Conservation (phyloP, 257 asterid genomes). For the Penstemon eatonii region DNA sequence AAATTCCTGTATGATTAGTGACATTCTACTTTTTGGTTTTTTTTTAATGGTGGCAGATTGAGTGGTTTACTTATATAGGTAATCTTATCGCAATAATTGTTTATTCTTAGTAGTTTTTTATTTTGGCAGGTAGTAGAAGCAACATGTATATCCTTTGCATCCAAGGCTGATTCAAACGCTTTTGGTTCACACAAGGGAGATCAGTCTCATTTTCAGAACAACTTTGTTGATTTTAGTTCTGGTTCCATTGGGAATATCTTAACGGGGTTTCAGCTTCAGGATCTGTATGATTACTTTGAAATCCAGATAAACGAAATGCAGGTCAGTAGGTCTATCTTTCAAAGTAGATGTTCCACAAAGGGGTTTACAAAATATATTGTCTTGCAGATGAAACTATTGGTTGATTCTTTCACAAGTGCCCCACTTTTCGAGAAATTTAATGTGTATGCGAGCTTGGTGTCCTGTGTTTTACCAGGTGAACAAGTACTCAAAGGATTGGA, state of each 20-base stretch:
- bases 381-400: constrained; percentile 62
- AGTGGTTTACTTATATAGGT: constrained; percentile 12
- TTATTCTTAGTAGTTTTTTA: constrained; percentile 28
- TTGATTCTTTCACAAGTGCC: constrained; percentile 41
- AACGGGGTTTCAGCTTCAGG: constrained; percentile 52
- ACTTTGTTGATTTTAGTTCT: constrained; percentile 31
- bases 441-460: constrained; percentile 49
- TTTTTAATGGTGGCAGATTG: constrained; percentile 16
- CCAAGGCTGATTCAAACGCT: constrained; percentile 47
- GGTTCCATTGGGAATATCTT: constrained; percentile 34
- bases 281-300: constrained; percentile 67
- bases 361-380: constrained; percentile 17
- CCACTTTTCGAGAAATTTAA: constrained; percentile 62
- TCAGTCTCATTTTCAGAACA: constrained; percentile 34
- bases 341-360: constrained; percentile 19
- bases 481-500: constrained; percentile 56
- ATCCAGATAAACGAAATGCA: constrained; percentile 58
- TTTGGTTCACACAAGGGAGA: constrained; percentile 37
- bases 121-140: constrained; percentile 68
- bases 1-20: constrained; percentile 9
- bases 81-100: constrained; percentile 18
- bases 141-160: constrained; percentile 53
- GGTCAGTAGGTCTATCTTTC: constrained; percentile 47
- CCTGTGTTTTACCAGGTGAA: constrained; percentile 74
- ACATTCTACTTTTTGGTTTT: constrained; percentile 1